A percentile compares a stretch with the other conserved stretches of the same genome.
Evolutionary conservation across 1,284 basidiomycete genomes (phyloP).

Genomic region (Trametes sp.): DNA sequence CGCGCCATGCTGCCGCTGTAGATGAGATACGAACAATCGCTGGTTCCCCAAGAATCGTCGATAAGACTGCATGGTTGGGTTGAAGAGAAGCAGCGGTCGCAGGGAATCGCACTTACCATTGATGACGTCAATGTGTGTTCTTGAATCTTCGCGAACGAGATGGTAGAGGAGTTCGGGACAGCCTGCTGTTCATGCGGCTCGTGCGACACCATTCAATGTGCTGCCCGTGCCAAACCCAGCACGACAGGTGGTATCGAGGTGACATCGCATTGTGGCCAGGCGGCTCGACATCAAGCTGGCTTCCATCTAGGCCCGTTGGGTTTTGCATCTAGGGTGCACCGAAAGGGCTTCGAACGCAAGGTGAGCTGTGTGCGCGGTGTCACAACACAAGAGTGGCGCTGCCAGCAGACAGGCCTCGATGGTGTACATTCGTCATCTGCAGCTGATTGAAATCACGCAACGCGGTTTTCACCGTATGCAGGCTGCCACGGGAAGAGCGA

Average conservation of each 20-base stretch:
- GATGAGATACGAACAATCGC: neutral
- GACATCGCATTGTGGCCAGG: neutral
- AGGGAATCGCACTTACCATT: neutral
- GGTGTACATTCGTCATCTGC: too few relatives aligned
- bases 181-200: neutral
- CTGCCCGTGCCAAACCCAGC: neutral
- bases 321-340: neutral
- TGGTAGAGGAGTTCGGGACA: neutral
- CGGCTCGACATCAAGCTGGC: neutral
- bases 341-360: neutral
- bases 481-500: too few relatives aligned
- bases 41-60: neutral
- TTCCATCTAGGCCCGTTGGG: neutral
- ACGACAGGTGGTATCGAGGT: neutral
- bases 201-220: neutral
- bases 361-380: too few relatives aligned
- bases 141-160: slow-evolving; percentile 10
- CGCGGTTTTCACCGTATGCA: too few relatives aligned
- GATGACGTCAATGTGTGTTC: slow-evolving; percentile 12
- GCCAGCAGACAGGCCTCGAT: too few relatives aligned
- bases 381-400: too few relatives aligned
- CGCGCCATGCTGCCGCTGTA: neutral
- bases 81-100: neutral
- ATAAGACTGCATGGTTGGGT: slow-evolving; percentile 4
- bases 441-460: too few relatives aligned